phyloP scores from a whole-genome alignment of 2,329 filamentous ascomycete genomes.

The Sporothrix pseudoabietina region DNA sequence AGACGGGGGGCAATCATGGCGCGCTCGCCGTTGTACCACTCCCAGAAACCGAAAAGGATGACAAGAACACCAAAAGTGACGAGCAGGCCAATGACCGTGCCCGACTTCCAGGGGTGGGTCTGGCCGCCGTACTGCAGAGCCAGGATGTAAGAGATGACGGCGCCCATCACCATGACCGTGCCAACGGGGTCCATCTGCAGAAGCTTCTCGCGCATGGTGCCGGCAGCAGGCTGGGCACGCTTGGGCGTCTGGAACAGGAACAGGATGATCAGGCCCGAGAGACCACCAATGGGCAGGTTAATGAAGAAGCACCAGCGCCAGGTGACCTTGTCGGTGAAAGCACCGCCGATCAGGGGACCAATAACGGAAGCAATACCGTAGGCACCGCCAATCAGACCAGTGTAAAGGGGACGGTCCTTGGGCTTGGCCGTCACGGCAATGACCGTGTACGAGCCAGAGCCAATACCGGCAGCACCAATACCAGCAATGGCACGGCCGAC shows the following conservation, averaged over 20 bases:
- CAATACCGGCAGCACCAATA: constrained; percentile 49
- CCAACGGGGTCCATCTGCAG: constrained; percentile 49
- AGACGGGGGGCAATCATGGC: constrained; percentile 55
- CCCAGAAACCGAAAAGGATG: constrained; percentile 40
- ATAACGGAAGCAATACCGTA: constrained; percentile 40
- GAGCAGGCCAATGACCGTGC: constrained; percentile 44
- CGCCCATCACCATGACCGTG: constrained; percentile 44
- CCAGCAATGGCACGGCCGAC: constrained; percentile 55
- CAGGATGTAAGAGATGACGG: constrained; percentile 45
- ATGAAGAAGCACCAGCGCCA: constrained; percentile 42
- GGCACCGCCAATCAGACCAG: constrained; percentile 32
- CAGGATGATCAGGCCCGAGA: constrained; percentile 37
- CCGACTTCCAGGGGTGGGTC: constrained; percentile 43
- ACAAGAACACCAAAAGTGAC: constrained; percentile 38
- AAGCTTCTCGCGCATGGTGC: constrained; percentile 44
- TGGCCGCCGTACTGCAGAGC: constrained; percentile 50
- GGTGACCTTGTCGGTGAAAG: constrained; percentile 36
- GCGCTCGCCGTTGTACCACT: constrained; percentile 46
- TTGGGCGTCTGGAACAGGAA: constrained; percentile 44
- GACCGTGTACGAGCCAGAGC: constrained; percentile 46
- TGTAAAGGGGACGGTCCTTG: constrained; percentile 39
- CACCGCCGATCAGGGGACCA: constrained; percentile 39
- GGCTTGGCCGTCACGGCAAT: constrained; percentile 41
- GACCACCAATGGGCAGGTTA: constrained; percentile 41
- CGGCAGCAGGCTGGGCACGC: constrained; percentile 40